phyloP scores from a whole-genome alignment of 2,329 filamentous ascomycete species.

The Chaetomium sp. region DNA sequence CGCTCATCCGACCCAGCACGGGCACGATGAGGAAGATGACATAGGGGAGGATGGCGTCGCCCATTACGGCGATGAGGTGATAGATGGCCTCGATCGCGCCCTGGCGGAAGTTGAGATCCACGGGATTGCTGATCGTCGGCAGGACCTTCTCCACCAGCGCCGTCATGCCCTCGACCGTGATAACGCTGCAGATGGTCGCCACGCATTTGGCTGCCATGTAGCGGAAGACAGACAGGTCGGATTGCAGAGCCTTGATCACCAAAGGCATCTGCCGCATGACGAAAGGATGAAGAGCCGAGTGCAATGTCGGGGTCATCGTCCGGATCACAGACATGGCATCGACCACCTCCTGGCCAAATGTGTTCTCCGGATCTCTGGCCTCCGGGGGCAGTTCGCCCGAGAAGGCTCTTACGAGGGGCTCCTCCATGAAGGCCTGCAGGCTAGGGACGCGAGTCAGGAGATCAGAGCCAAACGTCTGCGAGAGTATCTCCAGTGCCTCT shows the following conservation, averaged over 20 bases:
- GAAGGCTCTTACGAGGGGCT: slow-evolving; percentile 75
- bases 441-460: slow-evolving; percentile 85
- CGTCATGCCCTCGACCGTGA: slow-evolving; percentile 93
- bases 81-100: slow-evolving; percentile 95
- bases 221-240: slow-evolving; percentile 84
- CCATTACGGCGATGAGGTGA: slow-evolving; percentile 97
- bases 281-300: slow-evolving; percentile 74
- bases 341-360: slow-evolving; percentile 87
- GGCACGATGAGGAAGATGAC: slow-evolving; percentile 99
- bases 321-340: slow-evolving; percentile 92
- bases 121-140: slow-evolving; percentile 85
- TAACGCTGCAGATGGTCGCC: slow-evolving; percentile 95
- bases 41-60: slow-evolving; percentile 91
- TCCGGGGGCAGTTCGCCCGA: slow-evolving; percentile 69
- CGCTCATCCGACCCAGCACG: slow-evolving; percentile 95
- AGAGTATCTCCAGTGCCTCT: slow-evolving; percentile 87
- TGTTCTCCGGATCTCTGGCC: slow-evolving; percentile 71
- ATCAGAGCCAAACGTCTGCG: slow-evolving; percentile 73
- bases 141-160: slow-evolving; percentile 91
- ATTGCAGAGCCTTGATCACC: slow-evolving; percentile 85
- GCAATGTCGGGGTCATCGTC: slow-evolving; percentile 87
- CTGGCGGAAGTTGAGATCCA: slow-evolving; percentile 87
- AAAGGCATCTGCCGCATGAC: slow-evolving; percentile 81
- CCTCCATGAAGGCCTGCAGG: slow-evolving; percentile 77
- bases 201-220: slow-evolving; percentile 98